Conservation (phyloP, 805 yeast species). For the Barnettozyma californica region DNA sequence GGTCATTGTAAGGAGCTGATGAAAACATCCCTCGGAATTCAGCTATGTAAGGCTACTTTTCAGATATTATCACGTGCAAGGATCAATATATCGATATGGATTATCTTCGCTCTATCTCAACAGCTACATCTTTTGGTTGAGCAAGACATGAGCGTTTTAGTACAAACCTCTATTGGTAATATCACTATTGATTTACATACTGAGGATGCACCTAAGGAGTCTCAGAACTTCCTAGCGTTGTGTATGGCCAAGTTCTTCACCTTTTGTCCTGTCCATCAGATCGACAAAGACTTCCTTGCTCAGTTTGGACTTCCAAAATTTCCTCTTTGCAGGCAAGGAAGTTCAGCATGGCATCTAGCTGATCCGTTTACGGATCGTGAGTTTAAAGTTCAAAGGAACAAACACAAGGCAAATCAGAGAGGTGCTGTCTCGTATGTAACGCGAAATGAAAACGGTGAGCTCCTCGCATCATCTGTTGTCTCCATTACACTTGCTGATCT, state of each 20-base stretch:
- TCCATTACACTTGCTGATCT: constrained; percentile 32
- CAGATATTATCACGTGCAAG: no score
- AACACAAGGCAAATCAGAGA: constrained; percentile 20
- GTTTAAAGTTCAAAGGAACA: constrained; percentile 21
- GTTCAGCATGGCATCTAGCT: constrained; percentile 28
- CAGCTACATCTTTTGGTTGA: no score
- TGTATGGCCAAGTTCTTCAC: constrained; percentile 49
- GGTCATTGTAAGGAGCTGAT: no score
- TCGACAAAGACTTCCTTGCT: constrained; percentile 34
- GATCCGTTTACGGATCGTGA: constrained; percentile 13
- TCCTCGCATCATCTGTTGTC: constrained; percentile 32
- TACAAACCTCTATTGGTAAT: constrained; percentile 38
- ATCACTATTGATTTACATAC: constrained; percentile 44
- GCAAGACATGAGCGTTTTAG: constrained; percentile 33
- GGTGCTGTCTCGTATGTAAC: constrained; percentile 32
- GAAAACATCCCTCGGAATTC: not conserved
- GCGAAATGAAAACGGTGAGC: not conserved
- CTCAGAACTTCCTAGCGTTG: constrained; percentile 46
- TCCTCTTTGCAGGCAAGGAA: constrained; percentile 32
- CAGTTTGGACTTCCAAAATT: constrained; percentile 46
- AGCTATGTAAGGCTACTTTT: no score
- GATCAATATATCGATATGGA: no score
- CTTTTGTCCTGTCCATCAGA: constrained; percentile 43
- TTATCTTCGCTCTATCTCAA: no score
- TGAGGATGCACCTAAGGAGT: constrained; percentile 32